Evolutionary conservation across 768 basidiomycete species (phyloP), one percentile per base, ranked within the genome.

Genomic region (Hemileccinum impolitum): DNA sequence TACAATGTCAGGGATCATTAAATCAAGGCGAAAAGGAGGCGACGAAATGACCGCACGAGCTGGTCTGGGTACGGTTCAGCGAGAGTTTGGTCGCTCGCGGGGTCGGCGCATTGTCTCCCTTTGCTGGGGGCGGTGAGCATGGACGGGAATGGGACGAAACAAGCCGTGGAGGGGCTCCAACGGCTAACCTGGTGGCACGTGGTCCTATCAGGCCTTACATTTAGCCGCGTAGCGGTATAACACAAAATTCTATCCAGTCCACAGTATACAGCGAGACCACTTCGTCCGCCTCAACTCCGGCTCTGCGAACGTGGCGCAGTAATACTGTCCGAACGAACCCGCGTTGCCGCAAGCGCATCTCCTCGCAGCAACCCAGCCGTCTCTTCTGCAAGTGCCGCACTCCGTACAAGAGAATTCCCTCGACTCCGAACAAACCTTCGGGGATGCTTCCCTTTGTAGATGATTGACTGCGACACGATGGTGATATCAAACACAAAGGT

Each of bases 401-500:
- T 56, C 50, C 62, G 52, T 58, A 66, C 54, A 54, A 55, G 28
- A 19, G 67, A 62, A 53, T 51, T 47, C 15, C 69, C 58, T 37
- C 65, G 59, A 41, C 57, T 55, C 25, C 63, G 67, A 32, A 58
- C 53, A 41, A 39, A 52, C 30, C 45, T 50, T 48, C 76, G 72
- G 28, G 71, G 75, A 32, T 64, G 72, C 42, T 67, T 73, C 23
- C 74, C 73, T 42, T 78, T 77, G 67, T 98, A 98, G 18, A 94
- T 71, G 58, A 86, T 77, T 18, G 85, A 85, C 69, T 99, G 96
- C 10, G 77, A 66, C 46, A 98, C 84, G 62, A 99, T 97, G 6
- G 87, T 87, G 28, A 97, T 70, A 65, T 99, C 96, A 65, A 97
- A 98, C 56, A 92, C 68, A 15, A 98, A 79, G 1, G 95, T 97